phyloP scores from a whole-genome alignment of 306 rosid genomes.

The Cucurbita maxima region DNA sequence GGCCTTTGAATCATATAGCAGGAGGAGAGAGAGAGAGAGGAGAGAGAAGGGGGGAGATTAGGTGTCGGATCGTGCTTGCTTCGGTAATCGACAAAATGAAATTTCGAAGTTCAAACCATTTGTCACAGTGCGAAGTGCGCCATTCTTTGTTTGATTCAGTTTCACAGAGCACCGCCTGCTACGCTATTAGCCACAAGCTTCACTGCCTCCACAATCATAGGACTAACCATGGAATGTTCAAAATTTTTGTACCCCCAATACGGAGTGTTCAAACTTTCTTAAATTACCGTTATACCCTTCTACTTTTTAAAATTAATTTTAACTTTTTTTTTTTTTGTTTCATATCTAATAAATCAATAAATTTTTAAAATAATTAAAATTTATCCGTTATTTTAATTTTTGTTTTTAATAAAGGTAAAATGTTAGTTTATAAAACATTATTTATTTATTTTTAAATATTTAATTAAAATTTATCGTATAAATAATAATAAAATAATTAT shows the following conservation, averaged over 20 bases:
- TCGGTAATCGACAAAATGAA: not conserved
- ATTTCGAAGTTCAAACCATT: not conserved
- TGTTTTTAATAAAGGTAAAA: too few species aligned
- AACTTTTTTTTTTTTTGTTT: too few species aligned
- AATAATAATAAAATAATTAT: too few species aligned
- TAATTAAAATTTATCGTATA: too few species aligned
- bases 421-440: too few species aligned
- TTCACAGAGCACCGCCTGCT: not conserved
- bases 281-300: too few species aligned
- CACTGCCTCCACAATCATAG: not conserved
- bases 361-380: too few species aligned
- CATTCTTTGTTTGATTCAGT: not conserved
- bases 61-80: not conserved
- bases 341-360: too few species aligned
- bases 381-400: too few species aligned
- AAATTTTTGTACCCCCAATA: too few species aligned
- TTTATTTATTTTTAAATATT: too few species aligned
- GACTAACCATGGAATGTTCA: not conserved
- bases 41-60: constrained; percentile 16
- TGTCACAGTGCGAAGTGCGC: not conserved
- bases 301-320: too few species aligned
- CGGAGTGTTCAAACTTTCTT: not conserved
- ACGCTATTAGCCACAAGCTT: not conserved
- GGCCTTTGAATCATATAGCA: constrained; percentile 15
- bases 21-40: constrained; percentile 3